These are phyloP conservation scores for Colletotrichum plurivorum DNA, from an alignment of 2,329 filamentous ascomycete species.

Conservation along the genomic window DNA sequence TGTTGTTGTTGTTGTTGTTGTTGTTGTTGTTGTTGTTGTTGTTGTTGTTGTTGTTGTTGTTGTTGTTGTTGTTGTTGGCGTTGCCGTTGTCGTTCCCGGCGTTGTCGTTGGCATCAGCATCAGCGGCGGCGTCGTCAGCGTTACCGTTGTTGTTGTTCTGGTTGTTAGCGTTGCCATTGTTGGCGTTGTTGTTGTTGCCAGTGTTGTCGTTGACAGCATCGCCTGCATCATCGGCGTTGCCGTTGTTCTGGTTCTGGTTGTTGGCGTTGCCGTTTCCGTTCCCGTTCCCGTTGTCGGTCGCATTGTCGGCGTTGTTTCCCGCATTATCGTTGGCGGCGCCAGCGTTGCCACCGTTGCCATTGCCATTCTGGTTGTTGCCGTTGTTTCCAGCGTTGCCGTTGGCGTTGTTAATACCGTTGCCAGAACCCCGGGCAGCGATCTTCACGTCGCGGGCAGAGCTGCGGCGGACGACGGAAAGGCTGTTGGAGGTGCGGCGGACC, in stretches of 20 bases:
- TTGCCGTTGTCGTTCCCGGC: neutral
- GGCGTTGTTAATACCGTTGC: constrained; percentile 38
- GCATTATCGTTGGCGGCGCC: neutral
- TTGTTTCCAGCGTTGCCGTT: constrained; percentile 3
- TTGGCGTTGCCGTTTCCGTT: neutral
- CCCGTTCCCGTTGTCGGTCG: neutral
- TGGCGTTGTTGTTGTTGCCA: constrained; percentile 30
- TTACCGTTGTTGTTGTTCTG: neutral
- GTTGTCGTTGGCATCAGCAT: neutral
- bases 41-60: constrained; percentile 29
- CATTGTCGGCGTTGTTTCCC: neutral
- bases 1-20: neutral
- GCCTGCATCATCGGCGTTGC: neutral
- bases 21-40: constrained; percentile 50
- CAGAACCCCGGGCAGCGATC: constrained; percentile 49
- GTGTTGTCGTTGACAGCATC: constrained; percentile 50
- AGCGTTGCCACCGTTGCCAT: neutral
- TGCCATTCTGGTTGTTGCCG: constrained; percentile 5
- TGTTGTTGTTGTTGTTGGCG: constrained; percentile 29
- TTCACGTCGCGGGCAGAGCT: neutral
- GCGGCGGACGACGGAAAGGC: neutral
- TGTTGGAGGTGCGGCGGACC: neutral
- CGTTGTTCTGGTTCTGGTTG: neutral
- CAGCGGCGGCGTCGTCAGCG: neutral
- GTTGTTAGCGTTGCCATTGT: neutral